Percentiles rank a stretch among this genome's conserved stretches.
phyloP scores from a whole-genome alignment of 768 basidiomycete genomes.

The Boletellus ananiceps region DNA sequence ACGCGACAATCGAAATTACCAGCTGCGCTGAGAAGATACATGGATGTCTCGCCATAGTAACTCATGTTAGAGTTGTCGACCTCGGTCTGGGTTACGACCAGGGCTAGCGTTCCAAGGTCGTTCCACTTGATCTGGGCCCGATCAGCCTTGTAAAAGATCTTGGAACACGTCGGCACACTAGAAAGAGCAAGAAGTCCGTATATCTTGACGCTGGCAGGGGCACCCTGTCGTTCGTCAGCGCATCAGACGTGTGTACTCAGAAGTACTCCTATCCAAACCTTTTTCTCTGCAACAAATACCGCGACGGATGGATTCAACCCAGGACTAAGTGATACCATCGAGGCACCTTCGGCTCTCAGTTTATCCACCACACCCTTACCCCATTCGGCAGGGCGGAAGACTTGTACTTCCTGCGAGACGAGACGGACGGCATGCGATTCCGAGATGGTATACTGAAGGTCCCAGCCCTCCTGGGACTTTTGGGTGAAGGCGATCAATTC shows the following conservation, averaged over 20 bases:
- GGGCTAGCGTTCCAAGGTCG: constrained; percentile 83
- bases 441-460: constrained; percentile 85
- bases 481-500: constrained; percentile 86
- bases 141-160: constrained; percentile 96
- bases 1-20: constrained; percentile 94
- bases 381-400: constrained; percentile 80
- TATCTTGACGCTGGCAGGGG: constrained; percentile 83
- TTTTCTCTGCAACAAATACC: constrained; percentile 91
- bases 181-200: constrained; percentile 64
- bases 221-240: constrained; percentile 47
- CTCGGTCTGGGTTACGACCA: constrained; percentile 92
- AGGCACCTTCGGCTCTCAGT: constrained; percentile 79
- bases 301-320: constrained; percentile 87
- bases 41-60: constrained; percentile 96
- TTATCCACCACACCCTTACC: constrained; percentile 75
- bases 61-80: constrained; percentile 96
- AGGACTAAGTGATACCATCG: constrained; percentile 70
- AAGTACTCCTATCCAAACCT: constrained; percentile 41
- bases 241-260: background rate
- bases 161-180: constrained; percentile 73
- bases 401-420: constrained; percentile 77
- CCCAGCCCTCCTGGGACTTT: constrained; percentile 90
- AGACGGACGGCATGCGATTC: constrained; percentile 83
- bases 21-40: constrained; percentile 88
- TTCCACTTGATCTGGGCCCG: constrained; percentile 96